Evolutionary conservation across 139 green algal genomes (phyloP).

Genomic region (Raphidocelis subcapitata): DNA sequence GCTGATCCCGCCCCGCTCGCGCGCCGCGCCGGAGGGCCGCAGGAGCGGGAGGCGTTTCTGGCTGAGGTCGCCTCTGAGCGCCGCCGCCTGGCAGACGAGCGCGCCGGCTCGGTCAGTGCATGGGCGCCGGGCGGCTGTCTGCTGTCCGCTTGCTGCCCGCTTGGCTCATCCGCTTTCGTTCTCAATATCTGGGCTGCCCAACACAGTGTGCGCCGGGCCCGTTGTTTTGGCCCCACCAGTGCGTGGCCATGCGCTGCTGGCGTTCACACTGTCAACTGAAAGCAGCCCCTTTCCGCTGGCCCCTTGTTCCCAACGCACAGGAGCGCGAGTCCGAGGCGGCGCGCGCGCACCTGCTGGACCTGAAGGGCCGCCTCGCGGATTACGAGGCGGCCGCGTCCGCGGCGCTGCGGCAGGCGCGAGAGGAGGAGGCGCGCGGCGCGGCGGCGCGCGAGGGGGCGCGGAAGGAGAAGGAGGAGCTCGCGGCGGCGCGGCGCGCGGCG

Average conservation of each 20-base stretch:
- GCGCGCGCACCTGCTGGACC: conserved; percentile 24
- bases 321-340: conserved; percentile 10
- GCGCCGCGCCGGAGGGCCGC: neutral
- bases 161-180: too few relatives aligned
- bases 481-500: neutral
- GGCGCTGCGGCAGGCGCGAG: conserved; percentile 13
- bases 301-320: too few relatives aligned
- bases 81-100: conserved; percentile 15
- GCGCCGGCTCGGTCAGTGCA: neutral
- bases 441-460: neutral
- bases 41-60: conserved; percentile 25
- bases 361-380: conserved; percentile 15
- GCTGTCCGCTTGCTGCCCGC: too few relatives aligned
- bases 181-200: too few relatives aligned
- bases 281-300: too few relatives aligned
- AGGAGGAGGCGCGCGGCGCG: conserved; percentile 6
- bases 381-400: conserved; percentile 21
- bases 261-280: too few relatives aligned
- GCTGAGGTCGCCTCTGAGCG: conserved; percentile 17
- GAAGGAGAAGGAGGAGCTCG: conserved; percentile 4
- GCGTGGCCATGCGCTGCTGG: too few relatives aligned
- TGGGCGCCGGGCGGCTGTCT: too few relatives aligned
- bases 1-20: neutral
- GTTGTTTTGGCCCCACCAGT: too few relatives aligned
- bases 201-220: too few relatives aligned